Base-by-base conservation (phyloP, 108 stramenopile genomes). In the Skeletonema grethae region DNA sequence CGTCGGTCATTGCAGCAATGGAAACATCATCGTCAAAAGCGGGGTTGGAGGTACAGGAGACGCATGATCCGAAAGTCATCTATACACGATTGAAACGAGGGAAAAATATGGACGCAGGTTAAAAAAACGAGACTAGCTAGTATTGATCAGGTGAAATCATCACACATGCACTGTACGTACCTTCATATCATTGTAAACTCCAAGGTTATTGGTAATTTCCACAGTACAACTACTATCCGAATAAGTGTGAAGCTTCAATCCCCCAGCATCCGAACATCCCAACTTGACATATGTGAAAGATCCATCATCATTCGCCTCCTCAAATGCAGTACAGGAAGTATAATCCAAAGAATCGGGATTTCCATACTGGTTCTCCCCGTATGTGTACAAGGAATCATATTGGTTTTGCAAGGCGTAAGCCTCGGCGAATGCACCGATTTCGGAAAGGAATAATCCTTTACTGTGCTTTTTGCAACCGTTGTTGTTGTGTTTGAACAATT, bases 141-240 rank as follows among this genome's bases (percentile, higher is more conserved):
- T 24, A 8, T 4, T 5, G 63, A 63, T 18, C 31, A 2, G 28
- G 38, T 5, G 12, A 32, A 13, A 13, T 9, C 13, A 13, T 9
- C 13, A 48, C 20, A 22, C 34, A 34, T 7, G 3, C 32, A 34
- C 34, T 1, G 50, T 2, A n/a, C 59, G 29, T 35, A 79, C 79
- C 79, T 73, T 80, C 68, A 69, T 65, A 50, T 80, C 79, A 73
- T 80, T 81, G 77, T 79, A 77, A 31, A 82, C 12, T 20, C 76
- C 82, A 57, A 78, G 65, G 30, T 76, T 76, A 18, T 32, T 59
- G 41, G 16, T 77, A 58, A 65, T 60, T 53, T 70, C 64, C 39
- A 16, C 31, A 38, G 57, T 48, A 46, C 75, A 81, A 32, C 38
- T 55, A 0, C 16, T 57, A 67, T 81, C 75, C 22, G 80, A 65